Evolutionary conservation across 306 rosid genomes (phyloP), one percentile per base, ranked within the genome.

Genomic region (Purshia tridentata): DNA sequence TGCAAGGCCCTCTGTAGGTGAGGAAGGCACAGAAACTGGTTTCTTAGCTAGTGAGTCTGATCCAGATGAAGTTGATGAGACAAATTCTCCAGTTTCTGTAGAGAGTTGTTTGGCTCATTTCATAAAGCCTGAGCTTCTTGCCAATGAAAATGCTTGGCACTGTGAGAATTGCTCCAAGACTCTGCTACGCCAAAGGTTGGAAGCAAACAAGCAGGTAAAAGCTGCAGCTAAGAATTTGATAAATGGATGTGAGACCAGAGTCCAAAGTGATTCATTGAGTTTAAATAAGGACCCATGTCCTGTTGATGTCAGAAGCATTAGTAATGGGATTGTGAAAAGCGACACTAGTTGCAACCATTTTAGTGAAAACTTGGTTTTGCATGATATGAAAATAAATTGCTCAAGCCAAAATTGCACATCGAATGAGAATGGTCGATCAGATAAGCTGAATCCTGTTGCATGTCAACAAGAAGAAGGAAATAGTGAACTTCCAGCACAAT

Each of bases 1-100:
- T 47, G 75, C 87, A 57, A 84, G 96, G 58, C 97, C 97, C 70
- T 80, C 88, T 59, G 67, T 80, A 6, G 57, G 74, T 44, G 80
- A 77, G 66, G 93, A 83, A 53, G 87, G 76, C 45, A 57, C 72
- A 22, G 88, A 72, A 71, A 74, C 90, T 83, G 86, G 88, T 75
- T 76, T 83, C 44, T 41, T 81, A 22, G 80, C 72, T 29, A 90
- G 93, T 39, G 98, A 91, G 70, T 95, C 99, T 70, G 99, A 95
- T 81, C 91, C 97, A 10, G 97, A 92, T 80, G 99, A 91, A 90
- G 97, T 95, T 82, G 99, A 95, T 83, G 85, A 92, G 69, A 73
- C 96, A 12, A 78, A 86, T 87, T 86, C 98, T 77, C 99, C 95
- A 0, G 96, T 95, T 20, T 91, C 99, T 20, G 84, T 95, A 49